Percentiles rank a stretch among this genome's conserved stretches.
These are phyloP conservation scores for Tilletia caries DNA, from an alignment of 1,284 basidiomycete species.

Conservation along the genomic window DNA sequence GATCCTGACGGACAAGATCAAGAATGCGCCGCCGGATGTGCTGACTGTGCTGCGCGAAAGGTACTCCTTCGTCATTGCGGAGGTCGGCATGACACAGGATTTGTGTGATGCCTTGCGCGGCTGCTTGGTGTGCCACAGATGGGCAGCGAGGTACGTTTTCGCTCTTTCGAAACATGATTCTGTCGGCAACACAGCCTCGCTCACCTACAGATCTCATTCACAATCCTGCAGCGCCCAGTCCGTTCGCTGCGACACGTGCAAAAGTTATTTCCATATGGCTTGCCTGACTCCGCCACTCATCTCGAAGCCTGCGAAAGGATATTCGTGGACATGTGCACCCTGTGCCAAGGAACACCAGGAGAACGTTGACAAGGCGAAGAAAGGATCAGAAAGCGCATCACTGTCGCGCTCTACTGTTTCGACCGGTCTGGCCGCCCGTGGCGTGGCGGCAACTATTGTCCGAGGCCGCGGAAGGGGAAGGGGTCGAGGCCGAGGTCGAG, in stretches of 20 bases:
- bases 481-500: neutral
- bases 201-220: too few relatives aligned
- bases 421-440: slow-evolving; percentile 16
- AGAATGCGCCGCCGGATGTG: slow-evolving; percentile 63
- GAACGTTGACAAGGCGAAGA: slow-evolving; percentile 64
- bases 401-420: neutral
- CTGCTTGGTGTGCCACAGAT: slow-evolving; percentile 79
- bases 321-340: slow-evolving; percentile 94
- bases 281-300: slow-evolving; percentile 89
- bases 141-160: slow-evolving; percentile 74
- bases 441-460: neutral
- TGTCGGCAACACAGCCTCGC: neutral
- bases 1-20: slow-evolving; percentile 76
- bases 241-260: slow-evolving; percentile 89
- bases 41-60: slow-evolving; percentile 63
- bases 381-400: neutral
- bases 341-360: slow-evolving; percentile 84
- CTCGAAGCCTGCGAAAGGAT: slow-evolving; percentile 93
- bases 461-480: neutral
- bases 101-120: slow-evolving; percentile 79
- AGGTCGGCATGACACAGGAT: slow-evolving; percentile 86
- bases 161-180: slow-evolving; percentile 15
- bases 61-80: slow-evolving; percentile 92
- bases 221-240: slow-evolving; percentile 68
- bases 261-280: slow-evolving; percentile 88